These are phyloP conservation scores for Amylostereum chailletii DNA, from an alignment of 1,284 basidiomycete species.

Conservation along the genomic window DNA sequence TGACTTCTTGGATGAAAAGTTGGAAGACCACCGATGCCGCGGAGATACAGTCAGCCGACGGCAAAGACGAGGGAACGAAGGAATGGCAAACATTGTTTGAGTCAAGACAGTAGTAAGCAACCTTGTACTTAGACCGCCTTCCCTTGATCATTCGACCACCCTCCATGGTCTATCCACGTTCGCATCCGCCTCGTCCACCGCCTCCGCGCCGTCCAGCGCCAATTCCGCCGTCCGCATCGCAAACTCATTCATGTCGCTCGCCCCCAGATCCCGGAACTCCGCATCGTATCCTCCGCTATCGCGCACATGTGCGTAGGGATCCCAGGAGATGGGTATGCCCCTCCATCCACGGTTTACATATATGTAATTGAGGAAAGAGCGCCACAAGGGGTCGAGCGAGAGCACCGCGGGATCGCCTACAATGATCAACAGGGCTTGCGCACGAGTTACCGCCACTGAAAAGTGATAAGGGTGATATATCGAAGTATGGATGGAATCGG, in stretches of 20 bases:
- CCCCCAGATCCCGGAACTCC: slow-evolving; percentile 21
- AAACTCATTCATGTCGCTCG: slow-evolving; percentile 43
- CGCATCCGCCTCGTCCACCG: slow-evolving; percentile 30
- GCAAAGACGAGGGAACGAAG: no score
- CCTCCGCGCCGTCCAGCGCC: slow-evolving; percentile 27
- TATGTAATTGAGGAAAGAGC: slow-evolving; percentile 43
- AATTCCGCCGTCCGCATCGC: slow-evolving; percentile 35
- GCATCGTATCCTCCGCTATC: slow-evolving; percentile 22
- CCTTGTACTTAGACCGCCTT: no score
- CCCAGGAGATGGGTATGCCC: slow-evolving; percentile 38
- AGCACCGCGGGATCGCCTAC: slow-evolving; percentile 47
- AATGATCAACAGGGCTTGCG: slow-evolving; percentile 45
- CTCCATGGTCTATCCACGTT: slow-evolving; percentile 30
- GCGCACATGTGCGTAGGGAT: slow-evolving; percentile 24
- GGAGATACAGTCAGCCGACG: no score
- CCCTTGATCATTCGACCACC: not conserved
- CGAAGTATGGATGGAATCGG: no score
- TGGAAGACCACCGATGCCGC: no score
- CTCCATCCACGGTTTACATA: slow-evolving; percentile 40
- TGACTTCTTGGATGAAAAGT: no score
- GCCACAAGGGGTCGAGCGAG: slow-evolving; percentile 47
- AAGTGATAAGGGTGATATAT: not conserved
- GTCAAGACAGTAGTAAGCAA: no score
- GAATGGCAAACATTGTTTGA: no score
- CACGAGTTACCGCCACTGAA: slow-evolving; percentile 48